A percentile compares a stretch with the other conserved stretches of the same genome.
Evolutionary conservation across 129 eudicot species (phyloP).

Genomic region (Gnaphalium uliginosum): DNA sequence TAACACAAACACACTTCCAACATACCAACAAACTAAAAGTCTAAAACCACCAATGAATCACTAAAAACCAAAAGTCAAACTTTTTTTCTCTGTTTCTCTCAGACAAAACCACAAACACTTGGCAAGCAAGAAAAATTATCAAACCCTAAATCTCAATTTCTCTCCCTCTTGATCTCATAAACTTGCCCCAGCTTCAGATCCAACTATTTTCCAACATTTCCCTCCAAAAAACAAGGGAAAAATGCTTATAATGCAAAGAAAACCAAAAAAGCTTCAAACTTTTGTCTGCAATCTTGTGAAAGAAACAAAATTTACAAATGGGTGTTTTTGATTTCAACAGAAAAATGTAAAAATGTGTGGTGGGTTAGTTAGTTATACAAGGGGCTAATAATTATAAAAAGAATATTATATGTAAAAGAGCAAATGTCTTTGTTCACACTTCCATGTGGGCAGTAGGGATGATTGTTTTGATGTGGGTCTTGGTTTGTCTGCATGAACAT

Average conservation of each 20-base stretch:
- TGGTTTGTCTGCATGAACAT: conserved; percentile 57
- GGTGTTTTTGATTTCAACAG: neutral
- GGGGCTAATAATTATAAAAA: neutral
- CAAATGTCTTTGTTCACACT: conserved; percentile 40
- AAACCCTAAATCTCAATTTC: conserved; percentile 17
- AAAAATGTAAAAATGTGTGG: conserved; percentile 10
- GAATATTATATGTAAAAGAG: conserved; percentile 4
- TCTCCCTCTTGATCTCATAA: conserved; percentile 9
- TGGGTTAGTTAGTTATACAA: conserved; percentile 34
- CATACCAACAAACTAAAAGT: conserved; percentile 12
- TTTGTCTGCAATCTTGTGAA: conserved; percentile 8
- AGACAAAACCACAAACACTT: conserved; percentile 38
- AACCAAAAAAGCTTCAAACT: conserved; percentile 1
- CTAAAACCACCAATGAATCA: neutral
- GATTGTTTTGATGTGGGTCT: conserved; percentile 66
- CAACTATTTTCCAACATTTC: conserved; percentile 17
- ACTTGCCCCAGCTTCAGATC: conserved; percentile 23
- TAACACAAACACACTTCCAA: conserved; percentile 21
- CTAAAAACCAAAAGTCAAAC: conserved; percentile 20
- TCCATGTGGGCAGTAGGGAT: conserved; percentile 68
- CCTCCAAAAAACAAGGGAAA: conserved; percentile 14
- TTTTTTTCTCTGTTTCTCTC: conserved; percentile 23
- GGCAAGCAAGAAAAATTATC: conserved; percentile 16
- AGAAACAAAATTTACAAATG: neutral
- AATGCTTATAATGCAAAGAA: conserved; percentile 23